A percentile compares a stretch with the other conserved stretches of the same genome.
These are phyloP conservation scores for Parmelia sp. DNA, from an alignment of 495 filamentous ascomycete genomes.

Conservation along the genomic window DNA sequence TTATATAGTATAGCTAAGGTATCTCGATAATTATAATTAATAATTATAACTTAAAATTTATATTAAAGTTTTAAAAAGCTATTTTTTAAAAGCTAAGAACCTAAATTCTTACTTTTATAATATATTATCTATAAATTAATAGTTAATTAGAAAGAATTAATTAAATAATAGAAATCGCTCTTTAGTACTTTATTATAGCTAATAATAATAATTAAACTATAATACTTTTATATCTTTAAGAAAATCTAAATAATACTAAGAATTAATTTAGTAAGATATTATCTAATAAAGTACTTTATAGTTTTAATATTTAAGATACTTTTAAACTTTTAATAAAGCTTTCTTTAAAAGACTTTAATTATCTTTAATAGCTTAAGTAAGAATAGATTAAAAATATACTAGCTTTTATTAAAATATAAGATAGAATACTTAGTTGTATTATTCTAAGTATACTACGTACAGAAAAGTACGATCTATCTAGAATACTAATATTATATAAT, in stretches of 20 bases:
- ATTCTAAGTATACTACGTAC: too few relatives aligned
- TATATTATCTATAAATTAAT: background rate
- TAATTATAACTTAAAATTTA: constrained; percentile 6
- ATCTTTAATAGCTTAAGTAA: background rate
- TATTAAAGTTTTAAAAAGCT: background rate
- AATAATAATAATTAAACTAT: background rate
- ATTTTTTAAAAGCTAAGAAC: background rate
- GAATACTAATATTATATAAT: too few relatives aligned
- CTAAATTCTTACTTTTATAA: background rate
- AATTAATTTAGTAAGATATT: background rate
- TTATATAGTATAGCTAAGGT: constrained; percentile 5
- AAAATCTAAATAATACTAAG: background rate
- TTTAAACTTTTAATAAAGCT: background rate
- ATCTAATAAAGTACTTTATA: background rate
- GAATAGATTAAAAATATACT: background rate
- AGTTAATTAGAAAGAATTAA: background rate
- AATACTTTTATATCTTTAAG: background rate
- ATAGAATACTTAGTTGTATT: too few relatives aligned
- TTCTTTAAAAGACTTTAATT: background rate
- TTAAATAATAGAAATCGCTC: background rate
- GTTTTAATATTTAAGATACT: background rate
- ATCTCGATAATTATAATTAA: background rate
- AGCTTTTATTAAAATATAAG: too few relatives aligned
- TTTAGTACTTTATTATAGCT: background rate
- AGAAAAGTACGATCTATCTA: too few relatives aligned